phyloP scores from a whole-genome alignment of 2,329 filamentous ascomycete species.

The Lasiodiplodia citricola region DNA sequence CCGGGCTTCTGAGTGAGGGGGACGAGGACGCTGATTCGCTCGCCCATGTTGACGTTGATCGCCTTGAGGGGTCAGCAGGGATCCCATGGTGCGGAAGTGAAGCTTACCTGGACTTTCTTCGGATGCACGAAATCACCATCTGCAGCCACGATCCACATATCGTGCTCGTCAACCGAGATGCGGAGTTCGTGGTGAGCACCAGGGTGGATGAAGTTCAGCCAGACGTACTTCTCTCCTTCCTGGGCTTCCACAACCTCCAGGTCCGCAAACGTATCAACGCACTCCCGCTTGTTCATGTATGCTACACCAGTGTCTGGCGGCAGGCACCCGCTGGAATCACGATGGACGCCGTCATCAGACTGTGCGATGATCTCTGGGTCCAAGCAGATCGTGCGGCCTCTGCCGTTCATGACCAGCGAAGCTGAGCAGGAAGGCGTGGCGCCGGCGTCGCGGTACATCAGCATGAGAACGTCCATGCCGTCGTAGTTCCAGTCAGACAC shows the following conservation, averaged over 20 bases:
- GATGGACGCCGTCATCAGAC: constrained; percentile 31
- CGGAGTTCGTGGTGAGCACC: constrained; percentile 4
- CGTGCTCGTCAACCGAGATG: constrained; percentile 59
- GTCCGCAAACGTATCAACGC: background rate
- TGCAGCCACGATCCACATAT: constrained; percentile 60
- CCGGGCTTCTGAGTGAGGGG: constrained; percentile 52
- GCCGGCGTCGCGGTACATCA: constrained; percentile 51
- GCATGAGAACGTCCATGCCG: constrained; percentile 56
- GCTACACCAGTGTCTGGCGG: background rate
- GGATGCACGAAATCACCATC: constrained; percentile 63
- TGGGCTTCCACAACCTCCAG: background rate
- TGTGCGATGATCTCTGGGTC: constrained; percentile 50
- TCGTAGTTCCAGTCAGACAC: constrained; percentile 63
- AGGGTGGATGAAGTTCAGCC: constrained; percentile 14
- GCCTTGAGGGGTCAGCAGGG: constrained; percentile 31
- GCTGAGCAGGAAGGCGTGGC: constrained; percentile 62
- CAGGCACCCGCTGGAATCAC: background rate
- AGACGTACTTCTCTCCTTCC: background rate
- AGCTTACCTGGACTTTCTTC: constrained; percentile 48
- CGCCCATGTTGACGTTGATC: constrained; percentile 57
- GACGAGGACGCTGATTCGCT: constrained; percentile 60
- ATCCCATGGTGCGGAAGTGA: background rate
- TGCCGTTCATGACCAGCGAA: constrained; percentile 66
- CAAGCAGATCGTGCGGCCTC: constrained; percentile 61
- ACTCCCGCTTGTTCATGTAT: background rate